These are phyloP conservation scores for Excoecaria cochinchinensis DNA, from an alignment of 345 rosid genomes.

Conservation along the genomic window DNA sequence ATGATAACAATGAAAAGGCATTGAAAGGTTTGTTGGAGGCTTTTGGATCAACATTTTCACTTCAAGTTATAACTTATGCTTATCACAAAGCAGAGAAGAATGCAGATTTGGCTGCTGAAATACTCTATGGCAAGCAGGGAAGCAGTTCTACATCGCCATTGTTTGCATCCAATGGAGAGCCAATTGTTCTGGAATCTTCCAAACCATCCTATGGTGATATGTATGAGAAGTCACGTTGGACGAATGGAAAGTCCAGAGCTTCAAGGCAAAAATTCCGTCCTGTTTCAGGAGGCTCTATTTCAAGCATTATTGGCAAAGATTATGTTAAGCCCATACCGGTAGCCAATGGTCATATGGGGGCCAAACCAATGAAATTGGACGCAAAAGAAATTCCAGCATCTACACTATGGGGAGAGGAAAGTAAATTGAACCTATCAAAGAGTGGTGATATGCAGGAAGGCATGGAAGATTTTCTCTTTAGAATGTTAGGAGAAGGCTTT, in stretches of 20 bases:
- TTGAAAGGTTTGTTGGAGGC: conserved; percentile 43
- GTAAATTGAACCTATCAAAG: conserved; percentile 12
- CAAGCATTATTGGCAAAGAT: conserved; percentile 46
- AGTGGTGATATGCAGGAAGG: conserved; percentile 34
- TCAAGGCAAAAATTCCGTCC: conserved; percentile 40
- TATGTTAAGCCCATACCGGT: conserved; percentile 33
- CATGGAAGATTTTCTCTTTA: conserved; percentile 48
- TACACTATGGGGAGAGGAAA: conserved; percentile 34
- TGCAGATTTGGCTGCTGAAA: conserved; percentile 38
- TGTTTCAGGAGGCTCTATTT: conserved; percentile 52
- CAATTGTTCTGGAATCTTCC: conserved; percentile 14
- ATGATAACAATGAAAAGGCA: conserved; percentile 35
- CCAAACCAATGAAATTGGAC: conserved; percentile 55
- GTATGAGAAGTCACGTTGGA: conserved; percentile 14
- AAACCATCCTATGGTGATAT: conserved; percentile 18
- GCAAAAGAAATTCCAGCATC: conserved; percentile 32
- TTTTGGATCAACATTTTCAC: conserved; percentile 41
- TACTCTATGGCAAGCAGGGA: conserved; percentile 34
- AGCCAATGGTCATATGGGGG: conserved; percentile 22
- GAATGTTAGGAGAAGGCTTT: conserved; percentile 53
- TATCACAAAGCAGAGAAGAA: conserved; percentile 37
- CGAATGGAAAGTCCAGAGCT: conserved; percentile 31
- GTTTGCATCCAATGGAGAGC: conserved; percentile 20
- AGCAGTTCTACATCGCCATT: conserved; percentile 17
- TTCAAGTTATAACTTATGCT: conserved; percentile 48